Percentiles rank a stretch among this genome's conserved stretches.
phyloP scores from a whole-genome alignment of 225 moss, liverwort and hornwort genomes.

The Asterella californica region DNA sequence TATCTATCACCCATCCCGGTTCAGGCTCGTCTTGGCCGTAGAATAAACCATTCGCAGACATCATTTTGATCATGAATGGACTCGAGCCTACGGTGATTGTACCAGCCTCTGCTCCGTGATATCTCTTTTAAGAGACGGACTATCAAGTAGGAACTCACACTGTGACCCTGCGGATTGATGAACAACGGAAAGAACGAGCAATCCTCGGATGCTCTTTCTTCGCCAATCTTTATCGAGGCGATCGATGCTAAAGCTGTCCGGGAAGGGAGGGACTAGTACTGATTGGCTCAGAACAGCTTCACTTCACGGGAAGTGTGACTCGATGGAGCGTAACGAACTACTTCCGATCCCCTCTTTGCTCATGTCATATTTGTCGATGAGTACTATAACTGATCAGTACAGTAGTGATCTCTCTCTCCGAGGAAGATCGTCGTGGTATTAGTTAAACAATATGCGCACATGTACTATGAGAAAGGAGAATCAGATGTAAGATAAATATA shows the following conservation, averaged over 20 bases:
- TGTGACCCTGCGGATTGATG: background rate
- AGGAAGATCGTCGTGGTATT: background rate
- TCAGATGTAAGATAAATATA: background rate
- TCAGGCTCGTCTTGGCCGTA: conserved; percentile 6
- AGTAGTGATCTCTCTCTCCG: background rate
- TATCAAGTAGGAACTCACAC: background rate
- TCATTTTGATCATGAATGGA: conserved; percentile 10
- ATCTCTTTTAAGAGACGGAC: background rate
- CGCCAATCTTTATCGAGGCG: background rate
- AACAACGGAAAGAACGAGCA: background rate
- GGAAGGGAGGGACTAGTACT: background rate
- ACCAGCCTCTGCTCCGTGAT: background rate
- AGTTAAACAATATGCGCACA: background rate
- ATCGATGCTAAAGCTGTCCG: background rate
- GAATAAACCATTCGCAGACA: conserved; percentile 15
- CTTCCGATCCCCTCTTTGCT: background rate
- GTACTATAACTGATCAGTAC: background rate
- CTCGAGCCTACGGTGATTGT: no score
- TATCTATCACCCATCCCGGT: conserved; percentile 12
- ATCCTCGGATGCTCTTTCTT: background rate
- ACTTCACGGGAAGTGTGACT: background rate
- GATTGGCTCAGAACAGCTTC: background rate
- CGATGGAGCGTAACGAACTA: background rate
- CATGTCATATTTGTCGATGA: background rate
- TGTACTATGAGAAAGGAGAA: background rate